Conservation (phyloP, 2,329 filamentous ascomycete species). For the Venturia pyrina region DNA sequence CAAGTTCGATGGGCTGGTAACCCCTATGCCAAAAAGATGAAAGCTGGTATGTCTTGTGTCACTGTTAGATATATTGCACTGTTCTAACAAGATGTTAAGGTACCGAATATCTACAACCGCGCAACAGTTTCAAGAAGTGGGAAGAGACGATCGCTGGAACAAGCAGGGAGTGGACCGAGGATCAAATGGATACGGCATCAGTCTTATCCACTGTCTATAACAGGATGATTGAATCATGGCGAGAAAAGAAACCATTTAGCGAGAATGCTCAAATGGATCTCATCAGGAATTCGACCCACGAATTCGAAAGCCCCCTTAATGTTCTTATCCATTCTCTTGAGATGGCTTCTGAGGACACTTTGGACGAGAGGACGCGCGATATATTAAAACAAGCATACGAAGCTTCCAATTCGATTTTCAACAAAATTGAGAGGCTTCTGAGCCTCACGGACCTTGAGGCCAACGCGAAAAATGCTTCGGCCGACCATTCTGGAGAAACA, state of each 20-base stretch:
- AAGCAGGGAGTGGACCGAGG: background rate
- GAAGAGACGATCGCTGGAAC: constrained; percentile 3
- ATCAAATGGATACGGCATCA: background rate
- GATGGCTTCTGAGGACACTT: background rate
- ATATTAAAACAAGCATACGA: background rate
- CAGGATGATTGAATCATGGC: background rate
- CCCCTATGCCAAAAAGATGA: background rate
- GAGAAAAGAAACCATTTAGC: background rate
- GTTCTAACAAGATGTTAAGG: background rate
- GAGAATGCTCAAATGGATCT: background rate
- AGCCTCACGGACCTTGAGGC: background rate
- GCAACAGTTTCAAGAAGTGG: constrained; percentile 8
- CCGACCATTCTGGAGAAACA: background rate
- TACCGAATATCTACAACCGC: background rate
- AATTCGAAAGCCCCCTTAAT: background rate
- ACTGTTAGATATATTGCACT: background rate
- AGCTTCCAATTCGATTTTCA: background rate
- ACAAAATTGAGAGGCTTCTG: background rate
- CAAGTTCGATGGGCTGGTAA: background rate
- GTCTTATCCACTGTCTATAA: background rate
- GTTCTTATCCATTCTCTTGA: background rate
- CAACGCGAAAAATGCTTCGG: background rate
- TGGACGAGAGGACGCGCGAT: background rate
- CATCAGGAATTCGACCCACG: background rate
- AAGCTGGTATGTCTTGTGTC: background rate